Evolutionary conservation across 202 grass and related monocot genomes (phyloP).

Genomic region (Saccharum hybrid): DNA sequence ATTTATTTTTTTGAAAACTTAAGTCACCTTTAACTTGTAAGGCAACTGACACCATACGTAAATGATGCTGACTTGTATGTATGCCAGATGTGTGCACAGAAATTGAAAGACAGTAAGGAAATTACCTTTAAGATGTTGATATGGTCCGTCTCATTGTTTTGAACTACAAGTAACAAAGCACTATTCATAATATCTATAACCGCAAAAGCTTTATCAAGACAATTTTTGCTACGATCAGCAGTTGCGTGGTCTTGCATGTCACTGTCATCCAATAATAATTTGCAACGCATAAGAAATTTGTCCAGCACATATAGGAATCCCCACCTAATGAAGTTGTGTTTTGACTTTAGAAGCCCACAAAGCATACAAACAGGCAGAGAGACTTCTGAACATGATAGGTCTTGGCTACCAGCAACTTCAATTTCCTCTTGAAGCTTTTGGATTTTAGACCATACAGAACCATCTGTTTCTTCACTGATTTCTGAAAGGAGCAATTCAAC

Average conservation of each 20-base stretch:
- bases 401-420: constrained; percentile 78
- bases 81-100: constrained; percentile 3
- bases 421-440: constrained; percentile 83
- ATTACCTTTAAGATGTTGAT: constrained; percentile 99
- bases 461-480: constrained; percentile 75
- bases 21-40: constrained; percentile 12
- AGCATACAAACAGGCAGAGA: constrained; percentile 85
- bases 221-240: constrained; percentile 53
- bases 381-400: constrained; percentile 70
- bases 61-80: constrained; percentile 19
- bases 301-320: constrained; percentile 94
- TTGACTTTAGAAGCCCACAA: constrained; percentile 95
- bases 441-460: constrained; percentile 82
- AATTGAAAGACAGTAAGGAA: constrained; percentile 38
- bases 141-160: constrained; percentile 97
- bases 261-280: constrained; percentile 97
- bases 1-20: not conserved
- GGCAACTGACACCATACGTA: constrained; percentile 15
- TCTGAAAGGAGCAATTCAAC: constrained; percentile 93
- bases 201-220: constrained; percentile 79
- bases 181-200: constrained; percentile 94
- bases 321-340: constrained; percentile 95
- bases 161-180: constrained; percentile 86
- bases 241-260: constrained; percentile 58
- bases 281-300: constrained; percentile 92